These are phyloP conservation scores for Colletotrichum plurivorum DNA, from an alignment of 2,329 filamentous ascomycete genomes.

Conservation along the genomic window DNA sequence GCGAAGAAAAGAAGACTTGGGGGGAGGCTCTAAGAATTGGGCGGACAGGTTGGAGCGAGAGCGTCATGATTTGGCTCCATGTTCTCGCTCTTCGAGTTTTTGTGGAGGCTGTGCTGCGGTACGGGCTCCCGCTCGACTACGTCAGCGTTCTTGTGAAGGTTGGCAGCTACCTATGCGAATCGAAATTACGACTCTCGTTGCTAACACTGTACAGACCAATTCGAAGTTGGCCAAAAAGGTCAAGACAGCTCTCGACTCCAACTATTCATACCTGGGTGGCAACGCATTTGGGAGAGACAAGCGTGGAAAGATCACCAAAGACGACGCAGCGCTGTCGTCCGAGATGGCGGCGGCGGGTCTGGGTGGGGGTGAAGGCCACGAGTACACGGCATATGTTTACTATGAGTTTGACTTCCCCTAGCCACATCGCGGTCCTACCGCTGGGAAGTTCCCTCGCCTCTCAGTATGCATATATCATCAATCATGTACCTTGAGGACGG, in stretches of 20 bases:
- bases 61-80: constrained; percentile 96
- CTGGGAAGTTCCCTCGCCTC: neutral
- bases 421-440: neutral
- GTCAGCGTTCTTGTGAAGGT: constrained; percentile 89
- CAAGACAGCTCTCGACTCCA: constrained; percentile 82
- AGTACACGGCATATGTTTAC: constrained; percentile 97
- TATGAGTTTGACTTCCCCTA: constrained; percentile 89
- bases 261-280: constrained; percentile 92
- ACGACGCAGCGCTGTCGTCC: constrained; percentile 82
- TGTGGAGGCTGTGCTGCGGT: constrained; percentile 97
- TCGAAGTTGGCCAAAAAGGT: constrained; percentile 86
- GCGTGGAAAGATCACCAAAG: constrained; percentile 91
- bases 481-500: neutral
- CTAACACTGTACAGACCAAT: constrained; percentile 74
- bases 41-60: constrained; percentile 94
- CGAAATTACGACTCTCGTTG: neutral
- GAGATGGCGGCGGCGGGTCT: constrained; percentile 87
- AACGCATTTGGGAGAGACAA: constrained; percentile 96
- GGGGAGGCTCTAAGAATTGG: constrained; percentile 90
- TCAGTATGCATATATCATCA: constrained; percentile 20
- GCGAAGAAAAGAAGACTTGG: constrained; percentile 92
- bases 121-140: constrained; percentile 92
- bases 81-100: constrained; percentile 92
- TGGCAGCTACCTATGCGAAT: constrained; percentile 49
- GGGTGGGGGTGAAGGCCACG: constrained; percentile 77